A percentile compares a stretch with the other conserved stretches of the same genome.
Conservation (phyloP, 805 yeast genomes). For the Metschnikowia lochheadii region DNA sequence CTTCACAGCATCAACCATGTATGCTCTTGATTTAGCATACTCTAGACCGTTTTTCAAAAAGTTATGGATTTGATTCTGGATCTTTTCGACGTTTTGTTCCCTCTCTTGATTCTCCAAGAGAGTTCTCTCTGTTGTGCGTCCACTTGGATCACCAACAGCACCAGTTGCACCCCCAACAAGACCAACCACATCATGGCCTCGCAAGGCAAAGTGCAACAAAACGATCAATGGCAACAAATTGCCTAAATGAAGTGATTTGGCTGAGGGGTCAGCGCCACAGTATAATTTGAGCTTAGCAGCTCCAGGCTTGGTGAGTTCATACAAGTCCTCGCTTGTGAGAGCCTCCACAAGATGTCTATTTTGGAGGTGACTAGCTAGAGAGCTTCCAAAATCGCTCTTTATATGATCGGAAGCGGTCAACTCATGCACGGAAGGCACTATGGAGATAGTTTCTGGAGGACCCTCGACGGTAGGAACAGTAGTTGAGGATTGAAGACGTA, state of each 20-base stretch:
- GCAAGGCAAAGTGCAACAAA: constrained; percentile 71
- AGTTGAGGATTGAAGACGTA: constrained; percentile 8
- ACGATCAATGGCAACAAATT: constrained; percentile 85
- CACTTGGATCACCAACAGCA: constrained; percentile 94
- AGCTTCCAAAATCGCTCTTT: constrained; percentile 22
- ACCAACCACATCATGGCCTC: constrained; percentile 84
- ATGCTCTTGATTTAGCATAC: constrained; percentile 53
- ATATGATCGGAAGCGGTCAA: constrained; percentile 21
- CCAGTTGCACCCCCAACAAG: constrained; percentile 96
- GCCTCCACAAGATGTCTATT: constrained; percentile 36
- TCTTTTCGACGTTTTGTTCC: constrained; percentile 51
- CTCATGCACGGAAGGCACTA: constrained; percentile 34
- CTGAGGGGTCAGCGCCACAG: constrained; percentile 97
- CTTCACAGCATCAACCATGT: constrained; percentile 25
- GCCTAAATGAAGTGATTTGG: constrained; percentile 84
- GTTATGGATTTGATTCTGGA: constrained; percentile 54
- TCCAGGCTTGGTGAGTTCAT: constrained; percentile 25
- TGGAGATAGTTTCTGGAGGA: constrained; percentile 33
- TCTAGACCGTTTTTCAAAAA: constrained; percentile 60
- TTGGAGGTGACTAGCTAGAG: constrained; percentile 36
- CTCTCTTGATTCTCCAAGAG: constrained; percentile 52
- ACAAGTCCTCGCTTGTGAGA: constrained; percentile 36
- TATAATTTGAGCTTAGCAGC: constrained; percentile 53
- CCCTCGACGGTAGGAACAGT: constrained; percentile 11
- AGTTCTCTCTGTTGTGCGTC: constrained; percentile 72